Base-by-base conservation (phyloP, 345 rosid species). In the Eucalyptus albens region DNA sequence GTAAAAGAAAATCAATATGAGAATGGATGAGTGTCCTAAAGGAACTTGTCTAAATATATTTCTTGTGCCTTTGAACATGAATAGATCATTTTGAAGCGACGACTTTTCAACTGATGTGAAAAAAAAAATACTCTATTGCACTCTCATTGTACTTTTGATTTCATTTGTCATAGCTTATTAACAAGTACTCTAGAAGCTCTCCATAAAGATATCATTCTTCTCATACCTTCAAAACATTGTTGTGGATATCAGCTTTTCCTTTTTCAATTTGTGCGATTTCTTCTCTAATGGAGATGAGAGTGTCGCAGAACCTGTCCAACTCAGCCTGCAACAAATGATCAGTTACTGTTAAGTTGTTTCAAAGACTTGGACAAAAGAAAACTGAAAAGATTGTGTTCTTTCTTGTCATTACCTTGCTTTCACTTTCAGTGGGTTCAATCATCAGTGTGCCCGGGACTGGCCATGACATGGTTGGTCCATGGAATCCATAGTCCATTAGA, bases 371-470 rank as follows among this genome's bases (percentile, higher is more conserved):
- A 47, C 69, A 55, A 86, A 89, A 65, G 81, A 86, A 77, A 65
- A 85, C 86, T 9, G 51, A 72, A 88, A 88, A 51, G n/a, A 72
- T 56, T 24, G 80, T 50, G 37, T 42, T 88, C 33, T 3, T 50
- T 49, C 16, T 60, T 29, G 85, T 89, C 29, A 6, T 49, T 93
- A 96, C 99, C 98, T 96, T 98, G 98, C 99, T 96, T 96, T 98
- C 99, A 94, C 99, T 98, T 93, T 98, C 99, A 82, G 99, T 98
- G 15, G 99, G 99, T 91, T 98, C 99, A 86, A 98, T 95, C 99
- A 97, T 97, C 88, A 97, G 99, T 15, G 99, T 98, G 90, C 99
- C 99, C 5, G 99, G 97, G 91, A 98, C 99, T 81, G 99, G 99
- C 97, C 98, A 98, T 47, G 99, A 96, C 99, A 98, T 97, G 91